These are phyloP conservation scores for Athelia psychrophila DNA, from an alignment of 1,284 basidiomycete species.

Conservation along the genomic window DNA sequence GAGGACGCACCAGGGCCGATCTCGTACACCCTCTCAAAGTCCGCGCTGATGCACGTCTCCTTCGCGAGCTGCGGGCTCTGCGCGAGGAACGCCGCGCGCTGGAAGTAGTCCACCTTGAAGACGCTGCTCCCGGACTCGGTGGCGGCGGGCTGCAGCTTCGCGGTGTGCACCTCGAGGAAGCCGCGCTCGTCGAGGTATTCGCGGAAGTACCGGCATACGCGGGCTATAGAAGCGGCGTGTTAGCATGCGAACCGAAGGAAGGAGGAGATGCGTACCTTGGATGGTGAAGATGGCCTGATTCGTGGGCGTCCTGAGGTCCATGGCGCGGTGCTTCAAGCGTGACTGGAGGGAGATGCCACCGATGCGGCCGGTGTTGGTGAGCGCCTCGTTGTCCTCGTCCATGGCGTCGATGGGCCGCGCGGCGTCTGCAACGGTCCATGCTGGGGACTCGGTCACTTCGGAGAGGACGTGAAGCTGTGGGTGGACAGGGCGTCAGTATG, in stretches of 20 bases:
- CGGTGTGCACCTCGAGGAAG: conserved; percentile 68
- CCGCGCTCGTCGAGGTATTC: conserved; percentile 50
- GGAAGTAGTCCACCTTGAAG: conserved; percentile 76
- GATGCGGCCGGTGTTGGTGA: background rate
- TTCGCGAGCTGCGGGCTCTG: conserved; percentile 53
- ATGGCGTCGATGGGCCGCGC: background rate
- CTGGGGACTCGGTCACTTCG: background rate
- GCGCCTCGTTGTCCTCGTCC: background rate
- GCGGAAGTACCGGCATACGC: conserved; percentile 62
- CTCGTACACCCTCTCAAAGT: conserved; percentile 72
- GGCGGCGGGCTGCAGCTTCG: conserved; percentile 71
- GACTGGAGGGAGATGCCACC: background rate
- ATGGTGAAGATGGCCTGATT: conserved; percentile 3
- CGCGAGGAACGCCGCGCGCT: conserved; percentile 62
- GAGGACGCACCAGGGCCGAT: conserved; percentile 49
- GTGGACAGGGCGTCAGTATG: background rate
- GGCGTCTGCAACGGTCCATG: background rate
- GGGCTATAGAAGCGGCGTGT: conserved; percentile 61
- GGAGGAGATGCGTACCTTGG: conserved; percentile 44
- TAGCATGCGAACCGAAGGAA: conserved; percentile 37
- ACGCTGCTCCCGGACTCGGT: conserved; percentile 68
- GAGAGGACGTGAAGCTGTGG: background rate
- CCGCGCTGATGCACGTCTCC: conserved; percentile 54
- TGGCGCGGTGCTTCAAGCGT: background rate
- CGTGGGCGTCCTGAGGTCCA: background rate